Conservation (phyloP, 371 early-diverging fungal genomes). For the Parasitella parasitica region DNA sequence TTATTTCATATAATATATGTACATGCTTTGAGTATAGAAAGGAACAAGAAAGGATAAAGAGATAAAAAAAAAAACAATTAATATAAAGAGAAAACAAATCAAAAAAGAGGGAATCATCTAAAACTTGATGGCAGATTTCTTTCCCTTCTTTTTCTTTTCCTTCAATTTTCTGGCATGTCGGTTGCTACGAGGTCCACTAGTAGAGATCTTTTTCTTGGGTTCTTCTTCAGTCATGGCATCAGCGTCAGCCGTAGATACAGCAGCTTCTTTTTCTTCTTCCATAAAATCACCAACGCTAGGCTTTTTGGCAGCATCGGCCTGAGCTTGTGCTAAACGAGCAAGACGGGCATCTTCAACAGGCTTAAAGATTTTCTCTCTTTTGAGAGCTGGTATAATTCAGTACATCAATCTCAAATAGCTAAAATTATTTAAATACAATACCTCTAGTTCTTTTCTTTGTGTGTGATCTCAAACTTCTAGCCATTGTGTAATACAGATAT, state of each 20-base stretch:
- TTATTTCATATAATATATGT: not conserved
- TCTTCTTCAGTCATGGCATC: slow-evolving; percentile 9
- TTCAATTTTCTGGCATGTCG: slow-evolving; percentile 34
- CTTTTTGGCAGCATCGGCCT: slow-evolving; percentile 45
- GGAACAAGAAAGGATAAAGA: slow-evolving; percentile 1
- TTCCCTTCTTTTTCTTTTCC: slow-evolving; percentile 38
- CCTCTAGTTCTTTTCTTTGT: slow-evolving; percentile 44
- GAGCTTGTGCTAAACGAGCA: slow-evolving; percentile 44
- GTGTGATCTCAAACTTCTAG: slow-evolving; percentile 46
- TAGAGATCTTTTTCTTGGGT: slow-evolving; percentile 32
- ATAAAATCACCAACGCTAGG: slow-evolving; percentile 31
- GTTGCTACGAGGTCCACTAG: slow-evolving; percentile 38
- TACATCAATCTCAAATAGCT: not conserved
- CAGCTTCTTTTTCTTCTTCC: slow-evolving; percentile 27
- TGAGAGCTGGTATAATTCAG: slow-evolving; percentile 31
- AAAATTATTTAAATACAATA: slow-evolving; percentile 4
- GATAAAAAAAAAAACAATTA: not conserved
- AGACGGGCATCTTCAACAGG: slow-evolving; percentile 49
- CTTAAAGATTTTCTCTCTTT: slow-evolving; percentile 43
- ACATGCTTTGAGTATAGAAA: not conserved
- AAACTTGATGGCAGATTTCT: slow-evolving; percentile 23
- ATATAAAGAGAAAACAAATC: not conserved
- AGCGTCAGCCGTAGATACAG: not conserved
- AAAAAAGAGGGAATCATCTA: slow-evolving; percentile 8
- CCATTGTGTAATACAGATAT: slow-evolving; percentile 40